Evolutionary conservation across 176 grass and related monocot genomes (phyloP).

Genomic region (Lolium rigidum): DNA sequence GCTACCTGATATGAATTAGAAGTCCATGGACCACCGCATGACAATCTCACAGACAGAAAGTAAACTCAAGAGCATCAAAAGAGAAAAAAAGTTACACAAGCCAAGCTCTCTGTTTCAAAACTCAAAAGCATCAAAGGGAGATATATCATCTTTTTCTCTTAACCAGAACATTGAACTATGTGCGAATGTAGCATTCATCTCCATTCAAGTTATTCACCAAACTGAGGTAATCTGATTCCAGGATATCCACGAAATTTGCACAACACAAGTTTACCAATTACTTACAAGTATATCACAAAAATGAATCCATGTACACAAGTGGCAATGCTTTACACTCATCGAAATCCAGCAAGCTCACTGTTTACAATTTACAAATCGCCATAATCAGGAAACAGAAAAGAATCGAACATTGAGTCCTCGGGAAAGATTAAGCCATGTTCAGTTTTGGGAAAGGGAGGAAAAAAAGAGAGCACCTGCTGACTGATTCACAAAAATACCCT

Average conservation of each 20-base stretch:
- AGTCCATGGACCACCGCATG: too few relatives aligned
- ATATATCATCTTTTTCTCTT: background rate
- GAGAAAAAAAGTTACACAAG: background rate
- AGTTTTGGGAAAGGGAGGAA: background rate
- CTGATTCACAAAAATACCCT: slow-evolving; percentile 28
- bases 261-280: background rate
- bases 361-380: slow-evolving; percentile 47
- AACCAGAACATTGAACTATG: background rate
- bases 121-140: background rate
- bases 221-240: background rate
- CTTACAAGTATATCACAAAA: background rate
- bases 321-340: slow-evolving; percentile 38
- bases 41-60: background rate
- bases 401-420: slow-evolving; percentile 23
- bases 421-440: slow-evolving; percentile 38
- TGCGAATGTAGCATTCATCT: background rate
- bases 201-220: background rate
- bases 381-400: slow-evolving; percentile 28
- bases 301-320: background rate
- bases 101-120: background rate
- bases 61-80: background rate
- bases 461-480: slow-evolving; percentile 30
- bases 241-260: background rate
- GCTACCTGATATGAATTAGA: background rate
- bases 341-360: slow-evolving; percentile 41